Base-by-base conservation (phyloP, 352 stramenopile genomes). In the Pythium sp. region DNA sequence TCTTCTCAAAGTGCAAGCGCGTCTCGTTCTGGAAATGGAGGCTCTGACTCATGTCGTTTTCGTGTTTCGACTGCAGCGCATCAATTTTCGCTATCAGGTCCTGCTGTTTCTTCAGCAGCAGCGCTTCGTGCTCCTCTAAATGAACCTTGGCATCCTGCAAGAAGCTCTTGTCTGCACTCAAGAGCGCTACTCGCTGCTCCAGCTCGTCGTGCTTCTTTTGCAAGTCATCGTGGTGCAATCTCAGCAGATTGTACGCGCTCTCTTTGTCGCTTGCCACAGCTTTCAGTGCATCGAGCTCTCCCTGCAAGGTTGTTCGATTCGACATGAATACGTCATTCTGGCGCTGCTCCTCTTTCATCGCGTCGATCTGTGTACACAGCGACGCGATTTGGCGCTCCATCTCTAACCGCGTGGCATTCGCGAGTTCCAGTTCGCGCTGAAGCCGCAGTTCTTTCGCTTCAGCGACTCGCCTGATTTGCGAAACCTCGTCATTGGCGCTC, bases 131-230 rank as follows among this genome's bases (percentile, higher is more conserved):
- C 14, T 77, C 76, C 58, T 92, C 82, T 14, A 90, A 66, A 15
- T 87, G 78, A 15, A 71, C 67, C 56, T 90, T 91, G 12, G 76
- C 72, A 20, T 92, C 74, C 47, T 78, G 64, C 0, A 92, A 51
- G 49, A 89, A 94, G 14, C 69, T 62, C 58, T 94, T 94, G 60
- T 94, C 86, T 1, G 76, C 76, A 15, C 47, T 73, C 53, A 94
- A 47, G 7, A 94, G 36, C 6, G 64, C 55, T 1, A 86, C 72
- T 53, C 78, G 73, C 49, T 91, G 75, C 36, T 84, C 69, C 9
- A 71, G 59, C 36, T 73, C 58, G 2, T 81, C 70, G 24, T 69
- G 55, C 20, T 70, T 65, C 1, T 57, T 64, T 26, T 67, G 34
- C 8, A 84, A 61, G 11, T 84, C 64, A 4, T 74, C 61, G 5